A percentile compares a stretch with the other conserved stretches of the same genome.
These are phyloP conservation scores for Sphaerulina musiva DNA, from an alignment of 2,329 filamentous ascomycete genomes.

Conservation along the genomic window DNA sequence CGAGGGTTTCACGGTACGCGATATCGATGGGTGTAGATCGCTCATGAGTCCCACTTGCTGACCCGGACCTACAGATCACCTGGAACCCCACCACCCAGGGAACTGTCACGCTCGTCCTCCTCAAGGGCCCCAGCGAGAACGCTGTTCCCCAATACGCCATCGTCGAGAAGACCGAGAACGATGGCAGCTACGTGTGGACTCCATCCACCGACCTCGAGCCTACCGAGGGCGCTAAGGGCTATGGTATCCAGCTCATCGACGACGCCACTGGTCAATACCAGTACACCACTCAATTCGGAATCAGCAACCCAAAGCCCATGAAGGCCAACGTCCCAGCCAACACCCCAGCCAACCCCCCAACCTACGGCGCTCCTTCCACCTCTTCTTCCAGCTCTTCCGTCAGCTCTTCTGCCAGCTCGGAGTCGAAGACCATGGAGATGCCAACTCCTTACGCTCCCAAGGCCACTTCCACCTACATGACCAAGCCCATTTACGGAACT, in stretches of 20 bases:
- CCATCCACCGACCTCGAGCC: slow-evolving; percentile 42
- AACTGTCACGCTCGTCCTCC: slow-evolving; percentile 53
- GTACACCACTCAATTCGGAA: slow-evolving; percentile 57
- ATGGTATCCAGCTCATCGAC: slow-evolving; percentile 52
- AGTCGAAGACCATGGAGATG: not conserved
- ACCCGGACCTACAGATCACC: slow-evolving; percentile 38
- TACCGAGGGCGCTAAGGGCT: slow-evolving; percentile 45
- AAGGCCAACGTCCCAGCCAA: slow-evolving; percentile 7
- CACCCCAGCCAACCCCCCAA: not conserved
- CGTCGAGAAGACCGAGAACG: slow-evolving; percentile 50
- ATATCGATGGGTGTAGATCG: not conserved
- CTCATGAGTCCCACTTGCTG: not conserved
- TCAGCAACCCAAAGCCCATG: slow-evolving; percentile 41
- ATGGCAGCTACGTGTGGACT: slow-evolving; percentile 51
- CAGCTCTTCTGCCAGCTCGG: slow-evolving; percentile 5
- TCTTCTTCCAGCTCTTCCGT: slow-evolving; percentile 6
- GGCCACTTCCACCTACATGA: slow-evolving; percentile 8
- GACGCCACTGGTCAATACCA: slow-evolving; percentile 56
- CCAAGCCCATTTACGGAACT: slow-evolving; percentile 46
- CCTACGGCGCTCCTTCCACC: slow-evolving; percentile 11
- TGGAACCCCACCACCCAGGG: slow-evolving; percentile 48
- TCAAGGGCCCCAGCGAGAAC: slow-evolving; percentile 53
- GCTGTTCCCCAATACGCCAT: slow-evolving; percentile 47
- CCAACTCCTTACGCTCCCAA: slow-evolving; percentile 5
- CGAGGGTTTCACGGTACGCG: slow-evolving; percentile 40